Evolutionary conservation across 257 asterid species (phyloP), one percentile per base, ranked within the genome.

Genomic region (Ilex asprella): DNA sequence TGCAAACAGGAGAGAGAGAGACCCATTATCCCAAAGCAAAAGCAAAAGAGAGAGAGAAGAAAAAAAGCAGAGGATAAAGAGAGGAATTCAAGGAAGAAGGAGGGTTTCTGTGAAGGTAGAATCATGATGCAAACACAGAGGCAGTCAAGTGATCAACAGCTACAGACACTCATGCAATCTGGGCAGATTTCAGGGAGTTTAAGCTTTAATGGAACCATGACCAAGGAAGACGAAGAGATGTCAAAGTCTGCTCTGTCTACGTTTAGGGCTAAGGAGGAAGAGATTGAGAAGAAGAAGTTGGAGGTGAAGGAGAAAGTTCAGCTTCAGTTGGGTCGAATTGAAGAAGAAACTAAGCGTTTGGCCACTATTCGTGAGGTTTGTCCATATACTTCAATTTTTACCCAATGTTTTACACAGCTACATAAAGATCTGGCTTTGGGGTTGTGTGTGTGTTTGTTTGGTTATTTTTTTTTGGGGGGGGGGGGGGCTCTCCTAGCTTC

Each of bases 191-290:
- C 97, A 1, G 96, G 94, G 35, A 83, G 82, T 69, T 53, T 89
- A 65, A 93, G 97, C 65, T 93, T 87, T 83, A 93, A 74, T 70
- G 95, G 96, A 3, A 43, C 75, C 21, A 30, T 85, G 66, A 55
- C 77, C 13, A 87, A 82, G 70, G 99, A 93, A 51, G 99, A 93
- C 54, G 99, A 93, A 44, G 97, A 89, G 83, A 85, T 85, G 86
- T 82, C 99, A 0, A 89, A 76, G 68, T 89, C 99, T 53, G 99
- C 97, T 1, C 94, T 93, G 31, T 76, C 89, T 8, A 81, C 93
- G 60, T 93, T 93, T 67, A 84, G 84, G 72, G 99, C 97, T 30
- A 93, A 89, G 63, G 99, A 93, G 64, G 99, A 93, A 67, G 99
- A 93, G 78, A 93, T 93, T 66, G 99, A 93, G 87, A 93, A 85